Evolutionary conservation across 1,284 basidiomycete genomes (phyloP), one percentile per base, ranked within the genome.

Genomic region (Golubevia sp.): DNA sequence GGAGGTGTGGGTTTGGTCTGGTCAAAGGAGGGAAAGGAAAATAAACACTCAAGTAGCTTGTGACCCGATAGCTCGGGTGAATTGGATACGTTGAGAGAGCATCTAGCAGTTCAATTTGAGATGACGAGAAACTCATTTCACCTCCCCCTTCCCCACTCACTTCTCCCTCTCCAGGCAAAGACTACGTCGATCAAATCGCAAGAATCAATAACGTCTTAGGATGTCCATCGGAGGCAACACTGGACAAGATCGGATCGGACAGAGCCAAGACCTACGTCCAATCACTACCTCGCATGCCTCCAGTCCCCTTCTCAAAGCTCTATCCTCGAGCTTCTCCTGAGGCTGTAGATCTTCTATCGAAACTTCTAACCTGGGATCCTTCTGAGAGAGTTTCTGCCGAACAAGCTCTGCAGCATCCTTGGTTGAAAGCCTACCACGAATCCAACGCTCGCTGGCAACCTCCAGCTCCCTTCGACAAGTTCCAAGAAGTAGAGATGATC

Each of bases 111-210:
- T 5, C 30, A 34, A 34, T 34, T 34, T 11, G 30, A 34, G 30
- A 34, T 11, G 5, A 34, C 4, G 5, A 5, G 5, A 5, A 3
- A 34, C 30, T 5, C 30, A 34, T 34, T 11, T 5, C 11, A 5
- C 30, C 11, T 34, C 30, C 4, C 11, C 11, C 30, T 11, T 34
- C 30, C 5, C 4, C 30, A 5, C 30, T 34, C 30, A 5, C 30
- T 34, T 34, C 30, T 34, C 30, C 11, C 5, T 34, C 30, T 34
- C 30, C 11, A 34, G 30, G 80, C 56, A 74, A 80, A 57, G 79
- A 83, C 67, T 82, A 80, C 59, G 77, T 80, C 59, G 79, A 83
- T 57, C 80, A 83, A 61, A 78, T 83, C 20, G 70, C 73, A 4
- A 67, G 76, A 52, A 83, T 83, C 67, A 70, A 78, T 66, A 71